Evolutionary conservation across 768 basidiomycete species (phyloP).

Genomic region (Hygrocybe punicea): DNA sequence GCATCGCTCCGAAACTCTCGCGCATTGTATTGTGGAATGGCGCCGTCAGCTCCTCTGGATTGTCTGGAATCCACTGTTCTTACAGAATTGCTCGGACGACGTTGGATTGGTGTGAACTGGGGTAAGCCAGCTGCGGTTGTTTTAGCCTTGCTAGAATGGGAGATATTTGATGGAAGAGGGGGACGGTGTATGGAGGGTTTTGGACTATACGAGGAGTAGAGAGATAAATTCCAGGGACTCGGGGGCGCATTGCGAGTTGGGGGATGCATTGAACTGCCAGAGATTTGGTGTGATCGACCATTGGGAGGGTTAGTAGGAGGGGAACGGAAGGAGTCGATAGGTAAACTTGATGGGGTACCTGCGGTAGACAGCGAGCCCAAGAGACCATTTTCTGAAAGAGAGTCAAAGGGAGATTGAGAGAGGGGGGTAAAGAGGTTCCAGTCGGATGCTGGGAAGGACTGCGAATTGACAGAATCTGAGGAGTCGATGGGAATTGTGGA

Average conservation of each 20-base stretch:
- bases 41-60: neutral
- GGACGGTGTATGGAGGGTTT: slow-evolving; percentile 3
- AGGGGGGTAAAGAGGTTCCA: slow-evolving; percentile 64
- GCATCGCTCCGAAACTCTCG: neutral
- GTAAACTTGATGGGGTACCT: slow-evolving; percentile 37
- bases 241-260: slow-evolving; percentile 14
- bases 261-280: slow-evolving; percentile 11
- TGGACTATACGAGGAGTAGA: slow-evolving; percentile 8
- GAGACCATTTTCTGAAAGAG: slow-evolving; percentile 58
- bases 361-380: slow-evolving; percentile 39
- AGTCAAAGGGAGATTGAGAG: slow-evolving; percentile 57
- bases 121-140: slow-evolving; percentile 1
- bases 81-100: slow-evolving; percentile 1
- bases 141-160: slow-evolving; percentile 7
- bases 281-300: slow-evolving; percentile 7
- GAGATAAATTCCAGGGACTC: slow-evolving; percentile 7
- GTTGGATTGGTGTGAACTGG: slow-evolving; percentile 5
- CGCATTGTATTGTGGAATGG: neutral
- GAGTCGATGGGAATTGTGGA: slow-evolving; percentile 9
- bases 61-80: neutral
- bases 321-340: slow-evolving; percentile 35
- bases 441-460: slow-evolving; percentile 27
- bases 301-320: slow-evolving; percentile 14
- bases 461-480: slow-evolving; percentile 4
- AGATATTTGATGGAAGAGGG: neutral